Base-by-base conservation (phyloP, 495 filamentous ascomycete genomes). In the Annulohypoxylon moriforme region DNA sequence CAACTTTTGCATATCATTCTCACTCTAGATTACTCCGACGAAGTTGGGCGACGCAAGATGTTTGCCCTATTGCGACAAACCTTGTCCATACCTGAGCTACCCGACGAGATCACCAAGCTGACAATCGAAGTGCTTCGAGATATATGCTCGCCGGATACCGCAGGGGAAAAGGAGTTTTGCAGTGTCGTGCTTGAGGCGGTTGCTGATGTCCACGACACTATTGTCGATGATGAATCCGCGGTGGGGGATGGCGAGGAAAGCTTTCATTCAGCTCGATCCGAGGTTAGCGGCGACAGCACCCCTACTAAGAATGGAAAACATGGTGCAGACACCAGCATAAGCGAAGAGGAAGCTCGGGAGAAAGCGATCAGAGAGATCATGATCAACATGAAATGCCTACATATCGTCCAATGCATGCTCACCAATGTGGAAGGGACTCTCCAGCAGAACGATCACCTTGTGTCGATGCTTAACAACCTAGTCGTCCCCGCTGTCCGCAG, bases 371-470 rank as follows among this genome's bases (percentile, higher is more conserved):
- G 86, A 61, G 94, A 97, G 78, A 94, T 98, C 76, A 89, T 97
- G 84, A 91, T 98, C 74, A 98, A 98, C 82, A 93, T 97, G 89
- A 98, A 98, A 79, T 98, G 96, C 81, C 86, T 99, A 36, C 93
- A 98, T 75, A 97, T 99, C 72, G 94, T 96, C 22, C 94, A 96
- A 74, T 98, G 93, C 84, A 97, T 97, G 94, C 85, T 99, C 44
- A 89, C 96, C 76, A 96, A 97, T 73, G 92, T 98, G 1, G 83
- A 92, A 59, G 92, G 93, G 20, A 89, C 91, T 62, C 83, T 98
- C 29, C 94, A 97, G 78, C 84, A 92, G 49, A 97, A 97, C 78
- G 89, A 89, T 65, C 89, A 96, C 74, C 81, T 99, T 13, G 92
- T 97, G 1, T 92, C 92, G 29, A 97, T 98, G 92, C 85, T 98